Base-by-base conservation (phyloP, 495 filamentous ascomycete species). In the Tuber indicum region DNA sequence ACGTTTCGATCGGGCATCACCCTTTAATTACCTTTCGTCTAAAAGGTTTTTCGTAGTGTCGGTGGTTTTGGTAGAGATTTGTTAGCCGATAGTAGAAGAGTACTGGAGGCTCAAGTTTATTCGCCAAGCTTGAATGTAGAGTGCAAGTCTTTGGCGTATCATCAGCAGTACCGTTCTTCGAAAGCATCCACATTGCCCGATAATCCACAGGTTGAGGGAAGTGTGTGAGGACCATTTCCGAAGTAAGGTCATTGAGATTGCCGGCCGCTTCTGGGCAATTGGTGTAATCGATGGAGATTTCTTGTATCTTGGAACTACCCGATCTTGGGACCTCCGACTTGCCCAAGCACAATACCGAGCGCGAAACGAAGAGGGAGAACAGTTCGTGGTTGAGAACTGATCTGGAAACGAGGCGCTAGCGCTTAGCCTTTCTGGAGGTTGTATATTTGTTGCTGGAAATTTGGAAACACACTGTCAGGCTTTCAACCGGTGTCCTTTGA, bases 61-160 rank as follows among this genome's bases (percentile, higher is more conserved):
- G 91, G 84, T 99, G 95, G 85, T 99, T 99, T 84, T 98, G 96
- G 86, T 98, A 98, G 86, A 99, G 97, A 84, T 99, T 96, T 47
- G 93, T 94, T 45, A 99, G 89, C 74, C 91, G 91, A 85, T 99
- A 99, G 85, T 97, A 97, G 84, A 97, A 87, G 80, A 92, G 88
- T 42, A 98, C 90, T 7, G 94, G 93, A 1, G 94, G 89, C 9
- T 87, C 86, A 80, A 99, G 89, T 39, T 89, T 85, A 76, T 96
- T 88, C 8, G 93, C 92, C 43, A 98, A 90, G 46, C 88, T 86
- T 86, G 97, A 96, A 42, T 86, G 84, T 14, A 99, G 82, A 1
- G 86, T 86, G 88, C 95, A 98, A 14, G 83, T 80, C 12, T 62
- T 43, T 32, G 62, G 42, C 1, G n/a, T 10, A 21, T 74, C 45